Evolutionary conservation across 1,284 basidiomycete species (phyloP), one percentile per base, ranked within the genome.

Genomic region (Naganishia cerealis): DNA sequence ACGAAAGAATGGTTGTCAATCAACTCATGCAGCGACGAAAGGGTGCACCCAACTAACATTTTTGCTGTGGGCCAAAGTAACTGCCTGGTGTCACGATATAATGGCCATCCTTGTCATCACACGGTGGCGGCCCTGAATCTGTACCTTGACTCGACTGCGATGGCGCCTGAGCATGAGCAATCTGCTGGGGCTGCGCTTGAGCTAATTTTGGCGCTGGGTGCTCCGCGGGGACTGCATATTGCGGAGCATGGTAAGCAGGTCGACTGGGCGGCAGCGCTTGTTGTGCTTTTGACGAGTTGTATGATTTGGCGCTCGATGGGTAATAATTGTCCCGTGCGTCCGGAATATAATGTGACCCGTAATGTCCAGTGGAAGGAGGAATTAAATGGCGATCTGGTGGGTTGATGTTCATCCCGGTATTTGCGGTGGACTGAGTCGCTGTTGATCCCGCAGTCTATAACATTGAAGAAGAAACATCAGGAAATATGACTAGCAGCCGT

Each of bases 91-190:
- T 88, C 78, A 95, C 90, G 76, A 95, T 92, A 79, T 94, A 95
- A 81, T 95, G 93, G 29, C 92, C 92, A 79, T 95, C 92, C 81
- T 93, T 90, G 83, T 95, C 92, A 78, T 95, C 92, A 81, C 91
- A 94, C 13, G 79, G 66, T 66, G 89, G 83, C 39, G 58, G 58
- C 24, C 61, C 61, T 24, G 61, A 16, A 54, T 57, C 69, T n/a
- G 55, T 57, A 2, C 52, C 43, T 46, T 66, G 54, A 57, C 63
- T 66, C n/a, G 63, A 63, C 50, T 63, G 61, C 33, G 61, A 63
- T 12, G 63, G 63, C 12, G 53, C 40, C 54, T 46, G 66, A 10
- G 29, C 29, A 6, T 33, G 29, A 8, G 36, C 39, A 40, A 59
- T 56, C 50, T 57, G 50, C n/a, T 62, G 56, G n/a, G 42, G 58